Evolutionary conservation across 1,139 yeast genomes (phyloP), one percentile per base, ranked within the genome.

Genomic region (Suhomyces taliae): DNA sequence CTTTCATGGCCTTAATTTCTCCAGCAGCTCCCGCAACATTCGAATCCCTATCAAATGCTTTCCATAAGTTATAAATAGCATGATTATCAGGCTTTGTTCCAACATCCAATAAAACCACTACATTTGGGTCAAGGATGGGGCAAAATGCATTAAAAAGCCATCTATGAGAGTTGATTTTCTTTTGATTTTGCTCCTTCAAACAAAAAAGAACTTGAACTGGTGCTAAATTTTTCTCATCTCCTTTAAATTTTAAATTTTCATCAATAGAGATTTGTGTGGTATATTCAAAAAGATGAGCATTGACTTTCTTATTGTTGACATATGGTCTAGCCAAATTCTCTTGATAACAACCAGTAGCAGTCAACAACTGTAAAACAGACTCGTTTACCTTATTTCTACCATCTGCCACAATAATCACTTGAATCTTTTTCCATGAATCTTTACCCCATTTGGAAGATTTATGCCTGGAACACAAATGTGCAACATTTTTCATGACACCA

Each of bases 11-110:
- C 53, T 87, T 87, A 61, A 93, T 90, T 66, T 93, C 97, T 51
- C 99, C 99, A 14, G 97, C 97, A 1, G 96, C 98, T 55, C 98
- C 99, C 1, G 97, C 99, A 47, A 91, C 96, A 59, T 91, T 90
- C 1, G 97, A 90, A 64, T 93, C 97, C 58, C 85, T 80, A 64
- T 93, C 98, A 64, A 93, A 93, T 0, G 96, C 96, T 67, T 93
- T 93, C 99, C 99, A 93, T 52, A 93, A 73, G 57, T 90, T 93
- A 61, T 93, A 93, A 35, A 91, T 72, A 0, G 98, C 91, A 46
- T 86, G 85, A 41, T 79, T 79, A 54, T 88, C 90, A 14, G 97
- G 95, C 59, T 86, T 83, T 0, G 98, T 91, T 53, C 98, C 98
- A 14, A 91, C 97, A 72, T 91, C 98, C 41, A 91, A 76, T 49